Evolutionary conservation across 768 basidiomycete species (phyloP).

Genomic region (Dacryopinax spathularia): DNA sequence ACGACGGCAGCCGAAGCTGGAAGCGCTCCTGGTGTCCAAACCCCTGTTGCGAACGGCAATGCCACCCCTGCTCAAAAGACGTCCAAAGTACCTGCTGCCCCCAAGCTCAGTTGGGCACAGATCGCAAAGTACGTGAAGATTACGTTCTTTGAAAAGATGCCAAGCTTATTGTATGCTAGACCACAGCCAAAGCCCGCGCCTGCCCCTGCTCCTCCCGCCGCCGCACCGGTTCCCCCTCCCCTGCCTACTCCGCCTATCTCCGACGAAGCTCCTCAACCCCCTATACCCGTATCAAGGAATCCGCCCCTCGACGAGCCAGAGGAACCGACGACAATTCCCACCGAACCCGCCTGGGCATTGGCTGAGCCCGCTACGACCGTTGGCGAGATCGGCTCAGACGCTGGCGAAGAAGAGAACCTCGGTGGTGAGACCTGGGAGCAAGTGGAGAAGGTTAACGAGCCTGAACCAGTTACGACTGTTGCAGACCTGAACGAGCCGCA

Average conservation of each 20-base stretch:
- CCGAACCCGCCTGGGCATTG: background rate
- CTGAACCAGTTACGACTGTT: background rate
- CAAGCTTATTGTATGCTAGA: background rate
- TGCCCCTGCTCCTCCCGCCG: background rate
- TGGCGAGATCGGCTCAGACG: background rate
- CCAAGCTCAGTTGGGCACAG: background rate
- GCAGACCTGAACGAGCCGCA: background rate
- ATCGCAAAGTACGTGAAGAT: background rate
- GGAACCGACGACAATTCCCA: background rate
- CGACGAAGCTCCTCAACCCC: background rate
- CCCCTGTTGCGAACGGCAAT: background rate
- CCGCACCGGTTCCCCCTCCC: background rate
- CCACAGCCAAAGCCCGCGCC: background rate
- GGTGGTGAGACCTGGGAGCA: background rate
- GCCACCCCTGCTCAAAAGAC: background rate
- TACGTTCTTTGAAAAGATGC: no score
- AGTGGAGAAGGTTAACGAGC: background rate
- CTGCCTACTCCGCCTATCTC: background rate
- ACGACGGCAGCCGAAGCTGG: background rate
- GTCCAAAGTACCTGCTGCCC: background rate
- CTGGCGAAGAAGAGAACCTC: background rate
- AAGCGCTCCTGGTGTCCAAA: background rate
- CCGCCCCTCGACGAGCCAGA: background rate
- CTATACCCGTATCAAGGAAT: background rate
- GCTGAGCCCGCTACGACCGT: conserved; percentile 1